phyloP scores from a whole-genome alignment of 306 rosid species.

The Gillenia trifoliata region DNA sequence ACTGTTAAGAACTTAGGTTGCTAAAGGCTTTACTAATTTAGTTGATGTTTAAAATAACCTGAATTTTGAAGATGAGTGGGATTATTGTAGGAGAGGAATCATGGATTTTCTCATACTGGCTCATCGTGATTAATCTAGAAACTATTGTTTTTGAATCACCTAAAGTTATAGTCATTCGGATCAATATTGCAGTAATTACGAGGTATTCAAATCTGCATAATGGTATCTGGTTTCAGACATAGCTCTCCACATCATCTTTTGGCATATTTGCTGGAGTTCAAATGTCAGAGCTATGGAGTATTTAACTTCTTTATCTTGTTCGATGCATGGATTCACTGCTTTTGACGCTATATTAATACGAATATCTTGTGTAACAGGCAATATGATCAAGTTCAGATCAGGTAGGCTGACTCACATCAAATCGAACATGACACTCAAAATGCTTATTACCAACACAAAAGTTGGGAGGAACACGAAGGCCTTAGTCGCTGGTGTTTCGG shows the following conservation, averaged over 20 bases:
- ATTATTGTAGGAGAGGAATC: not conserved
- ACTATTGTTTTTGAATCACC: not conserved
- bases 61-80: not conserved
- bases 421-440: slow-evolving; percentile 59
- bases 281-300: not conserved
- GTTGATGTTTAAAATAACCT: not conserved
- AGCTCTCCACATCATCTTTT: not conserved
- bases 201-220: not conserved
- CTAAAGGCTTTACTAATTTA: not conserved
- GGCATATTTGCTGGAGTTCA: not conserved
- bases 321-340: not conserved
- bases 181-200: not conserved
- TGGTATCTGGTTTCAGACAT: not conserved
- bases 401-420: slow-evolving; percentile 57
- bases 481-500: slow-evolving; percentile 90
- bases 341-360: slow-evolving; percentile 13
- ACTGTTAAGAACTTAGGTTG: not conserved
- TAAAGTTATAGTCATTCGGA: not conserved
- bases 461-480: slow-evolving; percentile 96
- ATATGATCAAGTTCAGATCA: slow-evolving; percentile 83
- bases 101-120: not conserved
- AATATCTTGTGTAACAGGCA: slow-evolving; percentile 55
- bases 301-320: not conserved
- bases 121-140: not conserved
- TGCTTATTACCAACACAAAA: slow-evolving; percentile 94